Base-by-base conservation (phyloP, 768 basidiomycete species). In the Phaffia tasmanica region DNA sequence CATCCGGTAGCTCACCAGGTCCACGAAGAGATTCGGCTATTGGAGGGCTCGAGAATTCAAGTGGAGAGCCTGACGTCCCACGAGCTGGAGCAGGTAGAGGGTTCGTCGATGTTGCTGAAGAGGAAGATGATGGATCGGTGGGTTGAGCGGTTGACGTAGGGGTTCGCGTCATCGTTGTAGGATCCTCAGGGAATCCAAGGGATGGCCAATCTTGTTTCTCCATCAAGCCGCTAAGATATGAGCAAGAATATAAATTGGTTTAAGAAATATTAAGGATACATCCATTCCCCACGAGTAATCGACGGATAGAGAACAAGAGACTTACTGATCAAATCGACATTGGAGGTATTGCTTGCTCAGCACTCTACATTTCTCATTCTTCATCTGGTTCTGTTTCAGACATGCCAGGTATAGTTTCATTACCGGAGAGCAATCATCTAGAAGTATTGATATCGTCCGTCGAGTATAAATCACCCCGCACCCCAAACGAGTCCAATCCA, bases 321-420 rank as follows among this genome's bases (percentile, higher is more conserved):
- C 67, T 62, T 51, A 69, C 67, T 57, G 30, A 48, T 69, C 67
- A 59, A 69, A 69, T 57, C 67, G 56, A 29, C 67, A 69, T 46
- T 69, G 67, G 4, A 69, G 63, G 53, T 69, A 69, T 11, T 50
- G 48, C 32, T 64, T 69, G 30, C 57, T 59, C 15, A 69, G 16
- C 1, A 59, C 32, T 21, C 67, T 57, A 48, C 67, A 69, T 58
- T 69, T 69, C 46, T 69, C 67, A 46, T 64, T 69, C 19, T 57
- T 60, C 21, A 32, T 18, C 9, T 61, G 25, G 42, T 69, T 63
- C 55, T 35, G n/a, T 16, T n/a, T 23, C 21, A 69, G 67, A 53
- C 67, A 69, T 1, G 62, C 27, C 7, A 69, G 62, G 63, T 69
- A 69, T 29, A 46, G 32, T 49, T 59, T 64, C 63, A 69, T 64